Conservation (phyloP, 306 rosid genomes). For the Argentina anserina region DNA sequence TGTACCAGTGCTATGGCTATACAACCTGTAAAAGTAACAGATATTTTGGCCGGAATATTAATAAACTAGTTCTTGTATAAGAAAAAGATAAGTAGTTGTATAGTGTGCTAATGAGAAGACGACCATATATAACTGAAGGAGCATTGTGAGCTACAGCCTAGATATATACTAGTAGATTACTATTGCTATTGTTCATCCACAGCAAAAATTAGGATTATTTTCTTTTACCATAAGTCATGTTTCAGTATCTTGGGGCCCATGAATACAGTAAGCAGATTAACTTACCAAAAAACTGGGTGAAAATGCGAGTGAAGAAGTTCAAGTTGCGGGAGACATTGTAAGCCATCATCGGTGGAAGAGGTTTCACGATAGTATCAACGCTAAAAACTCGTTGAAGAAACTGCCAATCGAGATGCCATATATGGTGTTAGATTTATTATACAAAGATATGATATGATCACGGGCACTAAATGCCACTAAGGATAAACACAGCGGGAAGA, state of each 20-base stretch:
- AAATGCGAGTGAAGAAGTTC: slow-evolving; percentile 94
- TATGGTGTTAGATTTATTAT: not conserved
- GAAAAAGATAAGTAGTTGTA: not conserved
- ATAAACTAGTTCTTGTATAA: no score
- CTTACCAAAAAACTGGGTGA: slow-evolving; percentile 95
- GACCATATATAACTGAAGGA: not conserved
- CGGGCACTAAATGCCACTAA: not conserved
- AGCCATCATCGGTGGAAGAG: slow-evolving; percentile 84
- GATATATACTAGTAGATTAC: not conserved
- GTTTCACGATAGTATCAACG: slow-evolving; percentile 88
- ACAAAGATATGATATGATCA: slow-evolving; percentile 4
- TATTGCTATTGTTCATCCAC: not conserved
- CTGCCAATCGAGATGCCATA: slow-evolving; percentile 43
- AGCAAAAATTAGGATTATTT: not conserved
- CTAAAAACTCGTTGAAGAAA: slow-evolving; percentile 87
- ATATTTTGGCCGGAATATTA: not conserved
- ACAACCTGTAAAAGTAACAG: not conserved
- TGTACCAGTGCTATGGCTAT: not conserved
- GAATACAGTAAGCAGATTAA: slow-evolving; percentile 16
- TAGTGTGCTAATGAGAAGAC: not conserved
- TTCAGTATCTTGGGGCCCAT: slow-evolving; percentile 7
- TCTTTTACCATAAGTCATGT: not conserved
- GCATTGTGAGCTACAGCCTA: not conserved
- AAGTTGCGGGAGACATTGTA: slow-evolving; percentile 85
- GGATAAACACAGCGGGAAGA: not conserved